Conservation (phyloP, 2,329 filamentous ascomycete species). For the Esteya vermicola region DNA sequence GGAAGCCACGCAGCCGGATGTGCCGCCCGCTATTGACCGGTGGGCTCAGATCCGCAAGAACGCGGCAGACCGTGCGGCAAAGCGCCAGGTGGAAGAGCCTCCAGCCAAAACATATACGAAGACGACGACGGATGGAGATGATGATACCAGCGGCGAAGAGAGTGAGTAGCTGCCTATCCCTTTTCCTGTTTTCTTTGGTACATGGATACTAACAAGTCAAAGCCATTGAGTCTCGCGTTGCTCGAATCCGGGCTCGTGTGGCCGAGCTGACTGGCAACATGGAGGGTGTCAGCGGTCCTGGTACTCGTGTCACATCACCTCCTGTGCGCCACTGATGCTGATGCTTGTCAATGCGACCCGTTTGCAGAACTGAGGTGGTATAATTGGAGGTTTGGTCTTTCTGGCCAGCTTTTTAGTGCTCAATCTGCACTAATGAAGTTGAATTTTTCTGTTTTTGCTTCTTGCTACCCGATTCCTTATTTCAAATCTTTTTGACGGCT, state of each 20-base stretch:
- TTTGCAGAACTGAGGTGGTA: not conserved
- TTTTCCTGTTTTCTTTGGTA: not conserved
- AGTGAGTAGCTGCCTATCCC: slow-evolving; percentile 43
- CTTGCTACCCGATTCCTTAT: not conserved
- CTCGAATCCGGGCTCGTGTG: slow-evolving; percentile 93
- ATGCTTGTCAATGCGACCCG: not conserved
- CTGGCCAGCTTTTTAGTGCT: not conserved
- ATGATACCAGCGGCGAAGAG: slow-evolving; percentile 91
- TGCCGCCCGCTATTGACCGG: slow-evolving; percentile 48
- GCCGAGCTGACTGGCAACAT: slow-evolving; percentile 84
- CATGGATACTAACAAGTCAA: slow-evolving; percentile 13
- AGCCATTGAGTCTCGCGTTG: slow-evolving; percentile 94
- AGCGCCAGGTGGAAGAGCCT: slow-evolving; percentile 52
- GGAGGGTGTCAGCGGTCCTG: slow-evolving; percentile 37
- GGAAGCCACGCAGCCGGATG: not conserved
- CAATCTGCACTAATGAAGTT: not conserved
- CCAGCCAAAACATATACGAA: slow-evolving; percentile 37
- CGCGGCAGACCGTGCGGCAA: slow-evolving; percentile 65
- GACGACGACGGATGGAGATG: slow-evolving; percentile 47
- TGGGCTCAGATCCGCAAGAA: slow-evolving; percentile 97
- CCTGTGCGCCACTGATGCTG: too few relatives aligned
- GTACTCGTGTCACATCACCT: slow-evolving; percentile 4
- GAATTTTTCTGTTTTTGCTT: not conserved
- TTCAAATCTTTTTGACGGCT: too few relatives aligned
- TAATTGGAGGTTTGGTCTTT: not conserved